Conservation (phyloP, 805 yeast species). For the Spathaspora arborariae region DNA sequence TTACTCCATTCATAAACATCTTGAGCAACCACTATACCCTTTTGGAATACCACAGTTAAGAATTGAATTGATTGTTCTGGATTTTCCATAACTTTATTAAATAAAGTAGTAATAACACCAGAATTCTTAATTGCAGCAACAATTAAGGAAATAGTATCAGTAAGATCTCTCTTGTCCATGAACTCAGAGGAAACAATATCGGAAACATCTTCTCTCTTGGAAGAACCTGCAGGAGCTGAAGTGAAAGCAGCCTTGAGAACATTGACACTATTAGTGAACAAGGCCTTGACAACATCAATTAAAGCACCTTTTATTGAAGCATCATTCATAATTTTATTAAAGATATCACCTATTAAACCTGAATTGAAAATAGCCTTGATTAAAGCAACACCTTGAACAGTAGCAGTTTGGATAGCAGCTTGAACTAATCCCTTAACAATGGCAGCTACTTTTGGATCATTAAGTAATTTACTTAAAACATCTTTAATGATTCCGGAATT, state of each 20-base stretch:
- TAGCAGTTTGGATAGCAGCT: constrained; percentile 28
- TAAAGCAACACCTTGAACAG: constrained; percentile 39
- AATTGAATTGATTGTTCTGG: constrained; percentile 31
- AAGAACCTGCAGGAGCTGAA: constrained; percentile 7
- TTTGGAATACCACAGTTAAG: constrained; percentile 29
- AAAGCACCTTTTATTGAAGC: constrained; percentile 28
- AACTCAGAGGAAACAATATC: constrained; percentile 14
- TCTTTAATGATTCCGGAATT: constrained; percentile 37
- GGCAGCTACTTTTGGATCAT: constrained; percentile 24
- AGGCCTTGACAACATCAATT: constrained; percentile 19
- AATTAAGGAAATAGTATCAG: constrained; percentile 23
- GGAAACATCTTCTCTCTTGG: neutral
- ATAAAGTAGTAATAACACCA: constrained; percentile 27
- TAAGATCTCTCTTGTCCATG: constrained; percentile 35
- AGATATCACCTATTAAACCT: constrained; percentile 32
- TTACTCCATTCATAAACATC: constrained; percentile 37
- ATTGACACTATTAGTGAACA: neutral
- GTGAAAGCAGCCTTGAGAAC: neutral
- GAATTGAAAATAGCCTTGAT: constrained; percentile 39
- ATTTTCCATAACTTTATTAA: constrained; percentile 34
- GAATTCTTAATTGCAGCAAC: constrained; percentile 29
- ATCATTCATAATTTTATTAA: constrained; percentile 29
- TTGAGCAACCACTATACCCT: constrained; percentile 30
- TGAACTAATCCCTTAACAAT: constrained; percentile 25
- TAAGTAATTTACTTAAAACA: constrained; percentile 32